Conservation (phyloP, 768 basidiomycete genomes). For the Leccinum variicolor region DNA sequence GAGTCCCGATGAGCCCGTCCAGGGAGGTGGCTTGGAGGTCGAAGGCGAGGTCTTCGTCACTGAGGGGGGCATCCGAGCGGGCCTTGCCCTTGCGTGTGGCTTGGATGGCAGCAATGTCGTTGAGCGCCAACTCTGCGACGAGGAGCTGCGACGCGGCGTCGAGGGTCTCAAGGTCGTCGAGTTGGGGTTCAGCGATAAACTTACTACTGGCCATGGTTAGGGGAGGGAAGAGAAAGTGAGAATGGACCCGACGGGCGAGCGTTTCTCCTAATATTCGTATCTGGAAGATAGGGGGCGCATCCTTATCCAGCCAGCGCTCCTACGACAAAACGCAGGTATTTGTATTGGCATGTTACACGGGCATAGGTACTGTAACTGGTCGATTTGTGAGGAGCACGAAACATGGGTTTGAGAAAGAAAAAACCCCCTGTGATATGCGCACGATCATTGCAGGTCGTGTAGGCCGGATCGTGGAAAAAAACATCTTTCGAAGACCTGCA, state of each 20-base stretch:
- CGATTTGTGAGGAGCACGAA: not conserved
- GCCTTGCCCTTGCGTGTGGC: conserved; percentile 37
- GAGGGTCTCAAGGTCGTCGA: not conserved
- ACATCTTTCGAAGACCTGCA: too few relatives aligned
- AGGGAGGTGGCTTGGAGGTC: conserved; percentile 39
- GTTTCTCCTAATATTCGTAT: not conserved
- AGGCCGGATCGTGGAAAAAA: too few relatives aligned
- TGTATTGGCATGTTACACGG: not conserved
- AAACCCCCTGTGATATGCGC: not conserved
- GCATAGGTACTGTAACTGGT: not conserved
- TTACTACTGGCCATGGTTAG: conserved; percentile 7
- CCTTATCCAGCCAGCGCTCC: too few relatives aligned
- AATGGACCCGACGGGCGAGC: too few relatives aligned
- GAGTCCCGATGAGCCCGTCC: conserved; percentile 23
- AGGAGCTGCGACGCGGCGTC: conserved; percentile 40
- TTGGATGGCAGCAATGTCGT: conserved; percentile 39
- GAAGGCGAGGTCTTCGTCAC: conserved; percentile 47
- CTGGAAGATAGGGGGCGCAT: not conserved
- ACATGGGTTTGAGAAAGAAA: not conserved
- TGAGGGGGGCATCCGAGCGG: conserved; percentile 26
- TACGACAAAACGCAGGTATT: not conserved
- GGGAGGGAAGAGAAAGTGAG: not conserved
- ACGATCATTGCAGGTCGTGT: too few relatives aligned
- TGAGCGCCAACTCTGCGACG: conserved; percentile 38
- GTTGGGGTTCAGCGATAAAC: conserved; percentile 14